These are phyloP conservation scores for Drechslera avenae DNA, from an alignment of 2,329 filamentous ascomycete genomes.

Conservation along the genomic window DNA sequence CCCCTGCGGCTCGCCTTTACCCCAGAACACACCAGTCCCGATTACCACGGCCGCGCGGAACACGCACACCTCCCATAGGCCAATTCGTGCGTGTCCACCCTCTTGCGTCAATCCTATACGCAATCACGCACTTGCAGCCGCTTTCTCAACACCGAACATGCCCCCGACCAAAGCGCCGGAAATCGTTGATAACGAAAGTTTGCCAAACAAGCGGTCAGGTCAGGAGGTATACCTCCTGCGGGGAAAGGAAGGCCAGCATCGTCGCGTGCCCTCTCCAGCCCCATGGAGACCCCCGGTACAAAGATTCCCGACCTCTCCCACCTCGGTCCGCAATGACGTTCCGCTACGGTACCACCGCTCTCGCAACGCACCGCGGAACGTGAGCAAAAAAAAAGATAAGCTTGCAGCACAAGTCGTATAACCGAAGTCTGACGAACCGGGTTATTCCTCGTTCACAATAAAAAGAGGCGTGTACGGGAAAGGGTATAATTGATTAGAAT, in stretches of 20 bases:
- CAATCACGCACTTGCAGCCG: too few relatives aligned
- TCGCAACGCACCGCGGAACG: too few relatives aligned
- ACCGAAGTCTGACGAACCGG: too few relatives aligned
- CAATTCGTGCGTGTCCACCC: not conserved
- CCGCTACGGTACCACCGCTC: not conserved
- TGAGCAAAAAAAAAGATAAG: not conserved
- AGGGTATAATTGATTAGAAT: too few relatives aligned
- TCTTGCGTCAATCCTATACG: not conserved
- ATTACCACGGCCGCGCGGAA: not conserved
- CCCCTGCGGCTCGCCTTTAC: too few relatives aligned
- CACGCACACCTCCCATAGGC: not conserved
- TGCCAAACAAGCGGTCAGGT: not conserved
- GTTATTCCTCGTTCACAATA: too few relatives aligned
- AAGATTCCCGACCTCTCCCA: constrained; percentile 1
- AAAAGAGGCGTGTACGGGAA: too few relatives aligned
- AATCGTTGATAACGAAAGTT: not conserved
- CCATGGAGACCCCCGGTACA: not conserved
- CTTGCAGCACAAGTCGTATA: not conserved
- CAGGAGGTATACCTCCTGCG: not conserved
- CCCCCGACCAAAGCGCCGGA: too few relatives aligned
- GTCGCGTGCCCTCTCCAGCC: not conserved
- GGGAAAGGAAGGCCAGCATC: not conserved
- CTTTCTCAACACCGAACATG: too few relatives aligned
- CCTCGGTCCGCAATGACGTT: constrained; percentile 6
- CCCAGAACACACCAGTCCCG: not conserved